Evolutionary conservation across 768 basidiomycete genomes (phyloP), one percentile per base, ranked within the genome.

Genomic region (Phlebiopsis flavidoalba): DNA sequence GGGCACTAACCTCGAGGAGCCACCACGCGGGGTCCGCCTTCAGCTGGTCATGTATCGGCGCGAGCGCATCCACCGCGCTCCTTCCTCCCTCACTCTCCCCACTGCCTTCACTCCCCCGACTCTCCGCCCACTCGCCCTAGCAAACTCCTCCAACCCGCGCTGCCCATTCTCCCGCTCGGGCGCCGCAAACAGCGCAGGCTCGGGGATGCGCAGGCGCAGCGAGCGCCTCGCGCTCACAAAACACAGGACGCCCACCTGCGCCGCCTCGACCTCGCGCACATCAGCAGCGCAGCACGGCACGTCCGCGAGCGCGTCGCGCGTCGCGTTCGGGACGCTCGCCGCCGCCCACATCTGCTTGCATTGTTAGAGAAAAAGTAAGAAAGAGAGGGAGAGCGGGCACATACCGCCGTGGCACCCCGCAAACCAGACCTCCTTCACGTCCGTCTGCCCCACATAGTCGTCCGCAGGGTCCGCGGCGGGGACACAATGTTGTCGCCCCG

Each of bases 371-470:
- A 35, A 19, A 8, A 46, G 36, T 26, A 31, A n/a, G 47, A 1
- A 53, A 6, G 17, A 21, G 21, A 33, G 15, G 2, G 19, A 12
- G 10, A 43, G 35, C 50, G 31, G 3, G 12, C 37, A 71, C 84
- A 58, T 60, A 90, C 89, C 89, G 47, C 73, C 69, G 65, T 92
- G 91, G 62, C 84, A 83, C 1, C 91, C 91, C 6, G 83, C 66
- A 65, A 93, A 93, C 89, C 89, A 93, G 2, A 92, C 89, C 69
- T 93, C 91, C 12, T 85, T 69, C 14, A 90, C 83, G 70, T 91
- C 83, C 2, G 81, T 67, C n/a, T 54, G 56, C 4, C 52, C 63
- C 7, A 37, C 50, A 24, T 43, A 8, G n/a, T 54, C 61, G 1
- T 53, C 51, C 14, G 50, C 26, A 8, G 57, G 57, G 53, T 62